Percentiles rank a stretch among this genome's conserved stretches.
Evolutionary conservation across 1,284 basidiomycete species (phyloP).

Genomic region (Gymnopus androsaceus): DNA sequence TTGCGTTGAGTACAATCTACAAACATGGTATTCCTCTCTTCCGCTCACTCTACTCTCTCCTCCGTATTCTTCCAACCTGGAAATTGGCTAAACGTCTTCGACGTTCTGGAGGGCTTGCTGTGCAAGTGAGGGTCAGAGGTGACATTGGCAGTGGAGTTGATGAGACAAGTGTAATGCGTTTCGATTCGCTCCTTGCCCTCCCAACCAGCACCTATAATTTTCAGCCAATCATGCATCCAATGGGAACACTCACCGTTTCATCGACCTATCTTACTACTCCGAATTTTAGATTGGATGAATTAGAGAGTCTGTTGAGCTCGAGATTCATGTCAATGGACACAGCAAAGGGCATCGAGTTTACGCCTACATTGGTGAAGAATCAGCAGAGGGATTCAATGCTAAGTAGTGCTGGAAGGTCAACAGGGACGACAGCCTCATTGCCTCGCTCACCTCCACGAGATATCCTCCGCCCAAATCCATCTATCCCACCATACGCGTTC

Average conservation of each 20-base stretch:
- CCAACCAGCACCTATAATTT: constrained; percentile 57
- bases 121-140: constrained; percentile 52
- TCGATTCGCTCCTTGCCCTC: constrained; percentile 41
- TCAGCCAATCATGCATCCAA: constrained; percentile 64
- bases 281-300: constrained; percentile 70
- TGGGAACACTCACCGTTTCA: constrained; percentile 62
- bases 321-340: constrained; percentile 65
- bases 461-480: constrained; percentile 7
- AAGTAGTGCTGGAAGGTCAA: constrained; percentile 31
- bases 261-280: constrained; percentile 65
- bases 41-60: constrained; percentile 69
- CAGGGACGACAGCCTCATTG: constrained; percentile 35
- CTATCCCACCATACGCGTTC: neutral
- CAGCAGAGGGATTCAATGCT: constrained; percentile 51
- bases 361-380: constrained; percentile 56
- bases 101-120: constrained; percentile 49
- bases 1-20: constrained; percentile 68
- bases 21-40: constrained; percentile 81
- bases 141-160: constrained; percentile 9
- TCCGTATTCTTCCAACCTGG: constrained; percentile 74
- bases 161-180: constrained; percentile 23
- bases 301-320: constrained; percentile 71
- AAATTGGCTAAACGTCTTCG: constrained; percentile 64
- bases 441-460: constrained; percentile 42
- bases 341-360: constrained; percentile 48